Evolutionary conservation across 805 yeast species (phyloP).

Genomic region (Danielozyma ontarioensis): DNA sequence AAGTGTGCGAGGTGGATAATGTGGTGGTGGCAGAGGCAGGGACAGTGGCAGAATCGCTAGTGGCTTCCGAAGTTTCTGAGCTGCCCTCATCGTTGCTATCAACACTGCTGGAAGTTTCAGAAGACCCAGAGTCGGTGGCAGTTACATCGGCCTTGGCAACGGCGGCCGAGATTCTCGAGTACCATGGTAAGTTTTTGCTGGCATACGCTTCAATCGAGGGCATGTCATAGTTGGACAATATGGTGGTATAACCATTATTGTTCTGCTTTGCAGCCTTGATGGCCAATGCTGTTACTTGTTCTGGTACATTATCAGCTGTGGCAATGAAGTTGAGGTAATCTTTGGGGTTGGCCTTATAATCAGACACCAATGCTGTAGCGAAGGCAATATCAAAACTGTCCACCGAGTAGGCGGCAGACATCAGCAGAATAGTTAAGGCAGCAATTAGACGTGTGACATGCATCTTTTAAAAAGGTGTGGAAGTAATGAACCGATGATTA

Average conservation of each 20-base stretch:
- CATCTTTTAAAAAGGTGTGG: too few relatives aligned
- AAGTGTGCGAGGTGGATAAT: not conserved
- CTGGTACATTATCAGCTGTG: conserved; percentile 20
- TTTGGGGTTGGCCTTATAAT: conserved; percentile 23
- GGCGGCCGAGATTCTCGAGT: conserved; percentile 8
- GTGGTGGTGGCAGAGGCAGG: not conserved
- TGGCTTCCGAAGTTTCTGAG: not conserved
- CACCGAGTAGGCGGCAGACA: conserved; percentile 14
- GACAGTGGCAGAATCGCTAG: not conserved
- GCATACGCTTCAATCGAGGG: conserved; percentile 20
- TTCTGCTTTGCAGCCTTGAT: conserved; percentile 32
- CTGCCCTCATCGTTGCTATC: too few relatives aligned
- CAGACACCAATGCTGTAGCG: conserved; percentile 33
- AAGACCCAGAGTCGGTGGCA: not conserved
- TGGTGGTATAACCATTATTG: conserved; percentile 41
- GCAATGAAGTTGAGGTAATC: conserved; percentile 29
- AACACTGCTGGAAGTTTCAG: not conserved
- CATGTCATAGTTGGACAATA: conserved; percentile 17
- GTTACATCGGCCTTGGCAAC: conserved; percentile 1
- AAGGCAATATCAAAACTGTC: conserved; percentile 17
- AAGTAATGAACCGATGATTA: too few relatives aligned
- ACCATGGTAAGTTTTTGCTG: conserved; percentile 37
- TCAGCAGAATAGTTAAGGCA: too few relatives aligned
- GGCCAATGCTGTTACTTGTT: conserved; percentile 26
- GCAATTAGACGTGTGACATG: too few relatives aligned